Percentiles rank a stretch among this genome's conserved stretches.
Evolutionary conservation across 768 basidiomycete genomes (phyloP).

Genomic region (Russula vinacea): DNA sequence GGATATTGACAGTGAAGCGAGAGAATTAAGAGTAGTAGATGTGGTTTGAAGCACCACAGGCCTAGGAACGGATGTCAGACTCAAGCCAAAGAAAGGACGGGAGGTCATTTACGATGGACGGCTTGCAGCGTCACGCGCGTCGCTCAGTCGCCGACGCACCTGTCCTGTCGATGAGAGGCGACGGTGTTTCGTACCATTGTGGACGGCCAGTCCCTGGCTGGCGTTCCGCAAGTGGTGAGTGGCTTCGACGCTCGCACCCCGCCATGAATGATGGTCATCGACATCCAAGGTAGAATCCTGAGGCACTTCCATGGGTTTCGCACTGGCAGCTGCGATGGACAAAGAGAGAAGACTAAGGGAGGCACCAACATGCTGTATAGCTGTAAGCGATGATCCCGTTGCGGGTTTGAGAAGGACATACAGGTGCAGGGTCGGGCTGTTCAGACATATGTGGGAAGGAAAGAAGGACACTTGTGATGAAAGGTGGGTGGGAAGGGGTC

Average conservation of each 20-base stretch:
- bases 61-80: conserved; percentile 31
- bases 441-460: conserved; percentile 21
- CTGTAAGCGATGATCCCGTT: background rate
- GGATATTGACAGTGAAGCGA: conserved; percentile 45
- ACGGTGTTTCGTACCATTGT: conserved; percentile 51
- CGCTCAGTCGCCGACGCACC: conserved; percentile 67
- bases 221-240: conserved; percentile 22
- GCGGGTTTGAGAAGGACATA: conserved; percentile 9
- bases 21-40: conserved; percentile 40
- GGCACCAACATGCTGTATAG: conserved; percentile 17
- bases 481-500: conserved; percentile 3
- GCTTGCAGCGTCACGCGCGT: conserved; percentile 73
- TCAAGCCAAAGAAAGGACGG: conserved; percentile 9
- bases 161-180: conserved; percentile 69
- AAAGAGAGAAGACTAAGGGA: conserved; percentile 60
- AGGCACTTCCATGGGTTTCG: conserved; percentile 45
- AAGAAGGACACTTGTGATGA: background rate
- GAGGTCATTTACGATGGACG: conserved; percentile 62
- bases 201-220: conserved; percentile 31
- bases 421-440: conserved; percentile 7
- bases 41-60: conserved; percentile 39
- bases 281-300: conserved; percentile 29
- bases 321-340: conserved; percentile 57
- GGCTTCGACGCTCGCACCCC: conserved; percentile 12
- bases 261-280: conserved; percentile 24